Conservation (phyloP, 2,329 filamentous ascomycete species). For the Hymenoscyphus repandus region DNA sequence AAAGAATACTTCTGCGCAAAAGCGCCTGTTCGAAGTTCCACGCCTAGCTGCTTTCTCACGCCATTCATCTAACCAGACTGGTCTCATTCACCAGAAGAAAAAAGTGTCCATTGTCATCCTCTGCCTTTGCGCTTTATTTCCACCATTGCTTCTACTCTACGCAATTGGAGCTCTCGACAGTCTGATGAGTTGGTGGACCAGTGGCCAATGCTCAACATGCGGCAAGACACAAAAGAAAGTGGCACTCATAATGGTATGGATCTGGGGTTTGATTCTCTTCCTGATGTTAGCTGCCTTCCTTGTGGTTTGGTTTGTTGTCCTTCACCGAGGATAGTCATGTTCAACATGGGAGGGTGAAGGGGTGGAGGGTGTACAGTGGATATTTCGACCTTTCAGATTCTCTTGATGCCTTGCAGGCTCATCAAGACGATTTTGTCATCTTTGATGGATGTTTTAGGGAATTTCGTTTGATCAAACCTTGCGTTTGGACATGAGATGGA, state of each 20-base stretch:
- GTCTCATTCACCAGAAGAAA: constrained; percentile 11
- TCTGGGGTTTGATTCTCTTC: constrained; percentile 16
- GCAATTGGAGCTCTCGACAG: constrained; percentile 23
- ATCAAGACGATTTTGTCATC: not conserved
- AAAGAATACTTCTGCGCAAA: constrained; percentile 10
- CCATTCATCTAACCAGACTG: constrained; percentile 12
- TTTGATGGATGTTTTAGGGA: constrained; percentile 3
- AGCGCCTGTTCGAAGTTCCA: constrained; percentile 17
- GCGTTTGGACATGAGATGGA: constrained; percentile 8
- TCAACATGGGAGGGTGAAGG: too few species aligned
- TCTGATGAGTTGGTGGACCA: constrained; percentile 23
- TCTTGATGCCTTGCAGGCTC: too few species aligned
- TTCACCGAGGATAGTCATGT: not conserved
- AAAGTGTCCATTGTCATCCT: constrained; percentile 23
- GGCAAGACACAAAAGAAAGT: constrained; percentile 22
- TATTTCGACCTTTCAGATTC: too few species aligned
- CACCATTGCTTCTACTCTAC: constrained; percentile 25
- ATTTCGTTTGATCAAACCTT: constrained; percentile 1
- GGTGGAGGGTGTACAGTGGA: too few species aligned
- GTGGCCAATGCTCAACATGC: constrained; percentile 22
- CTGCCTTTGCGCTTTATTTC: constrained; percentile 24
- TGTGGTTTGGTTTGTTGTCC: constrained; percentile 11
- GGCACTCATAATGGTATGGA: constrained; percentile 15
- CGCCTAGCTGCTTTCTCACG: constrained; percentile 15
- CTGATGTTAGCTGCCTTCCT: constrained; percentile 19